These are phyloP conservation scores for Fusarium buharicum DNA, from an alignment of 2,329 filamentous ascomycete species.

Conservation along the genomic window DNA sequence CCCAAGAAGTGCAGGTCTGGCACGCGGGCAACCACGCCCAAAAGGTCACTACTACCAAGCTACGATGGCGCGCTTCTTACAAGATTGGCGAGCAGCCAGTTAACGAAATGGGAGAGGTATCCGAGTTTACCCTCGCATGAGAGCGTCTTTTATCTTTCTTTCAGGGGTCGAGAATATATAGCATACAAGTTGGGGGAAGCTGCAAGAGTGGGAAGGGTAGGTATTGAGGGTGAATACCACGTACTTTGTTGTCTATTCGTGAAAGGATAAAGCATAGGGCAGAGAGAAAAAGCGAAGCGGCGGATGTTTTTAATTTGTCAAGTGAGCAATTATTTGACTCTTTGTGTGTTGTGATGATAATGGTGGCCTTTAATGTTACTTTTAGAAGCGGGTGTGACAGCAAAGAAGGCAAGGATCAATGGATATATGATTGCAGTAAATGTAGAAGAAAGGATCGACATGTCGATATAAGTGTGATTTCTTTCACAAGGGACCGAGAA, in stretches of 20 bases:
- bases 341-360: constrained; percentile 1
- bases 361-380: not conserved
- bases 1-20: constrained; percentile 80
- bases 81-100: constrained; percentile 72
- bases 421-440: not conserved
- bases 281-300: constrained; percentile 34
- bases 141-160: constrained; percentile 6
- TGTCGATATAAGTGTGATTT: no score
- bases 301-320: constrained; percentile 27
- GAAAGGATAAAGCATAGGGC: constrained; percentile 13
- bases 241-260: constrained; percentile 3
- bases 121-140: constrained; percentile 78
- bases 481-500: no score
- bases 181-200: not conserved
- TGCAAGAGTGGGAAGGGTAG: constrained; percentile 4
- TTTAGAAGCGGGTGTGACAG: not conserved
- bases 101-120: constrained; percentile 86
- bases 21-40: constrained; percentile 74
- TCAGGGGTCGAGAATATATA: not conserved
- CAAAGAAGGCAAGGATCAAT: not conserved
- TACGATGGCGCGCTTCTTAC: constrained; percentile 90
- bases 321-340: constrained; percentile 17
- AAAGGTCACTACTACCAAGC: constrained; percentile 83
- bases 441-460: no score
- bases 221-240: not conserved